These are phyloP conservation scores for Penicillium dipodomyicola DNA, from an alignment of 495 filamentous ascomycete species.

Conservation along the genomic window DNA sequence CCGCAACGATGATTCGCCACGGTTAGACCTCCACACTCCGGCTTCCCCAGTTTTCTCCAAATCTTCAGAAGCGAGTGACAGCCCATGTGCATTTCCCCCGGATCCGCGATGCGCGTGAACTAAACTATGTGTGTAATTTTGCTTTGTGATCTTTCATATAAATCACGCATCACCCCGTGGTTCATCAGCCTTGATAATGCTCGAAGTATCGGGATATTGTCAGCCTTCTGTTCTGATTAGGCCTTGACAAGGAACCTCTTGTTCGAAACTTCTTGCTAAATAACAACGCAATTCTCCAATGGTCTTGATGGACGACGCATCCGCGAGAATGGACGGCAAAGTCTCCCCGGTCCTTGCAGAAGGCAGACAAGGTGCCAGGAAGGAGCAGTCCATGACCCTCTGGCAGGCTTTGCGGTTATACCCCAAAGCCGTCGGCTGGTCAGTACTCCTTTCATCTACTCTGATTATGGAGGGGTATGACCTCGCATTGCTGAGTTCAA, in stretches of 20 bases:
- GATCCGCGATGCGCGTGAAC: constrained; percentile 7
- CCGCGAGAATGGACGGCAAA: background rate
- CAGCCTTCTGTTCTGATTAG: background rate
- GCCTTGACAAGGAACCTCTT: background rate
- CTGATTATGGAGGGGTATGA: constrained; percentile 55
- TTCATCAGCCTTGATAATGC: constrained; percentile 2
- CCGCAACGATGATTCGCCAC: constrained; percentile 6
- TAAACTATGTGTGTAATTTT: background rate
- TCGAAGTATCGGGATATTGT: background rate
- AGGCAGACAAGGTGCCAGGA: constrained; percentile 17
- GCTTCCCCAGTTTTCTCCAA: constrained; percentile 14
- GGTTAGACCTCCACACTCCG: background rate
- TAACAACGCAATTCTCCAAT: background rate
- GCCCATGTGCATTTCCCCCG: constrained; percentile 11
- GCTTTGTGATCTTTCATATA: background rate
- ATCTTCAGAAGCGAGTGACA: constrained; percentile 8
- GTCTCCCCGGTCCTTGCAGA: constrained; percentile 5
- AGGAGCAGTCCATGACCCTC: constrained; percentile 30
- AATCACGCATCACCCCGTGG: background rate
- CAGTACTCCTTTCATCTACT: constrained; percentile 41
- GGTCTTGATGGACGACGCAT: background rate
- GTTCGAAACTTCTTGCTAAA: background rate
- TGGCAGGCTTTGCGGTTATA: constrained; percentile 38
- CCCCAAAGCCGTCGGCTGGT: constrained; percentile 49
- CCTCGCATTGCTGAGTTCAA: constrained; percentile 39